Conservation (phyloP, 108 stramenopile genomes). For the Stephanodiscus minutulus region DNA sequence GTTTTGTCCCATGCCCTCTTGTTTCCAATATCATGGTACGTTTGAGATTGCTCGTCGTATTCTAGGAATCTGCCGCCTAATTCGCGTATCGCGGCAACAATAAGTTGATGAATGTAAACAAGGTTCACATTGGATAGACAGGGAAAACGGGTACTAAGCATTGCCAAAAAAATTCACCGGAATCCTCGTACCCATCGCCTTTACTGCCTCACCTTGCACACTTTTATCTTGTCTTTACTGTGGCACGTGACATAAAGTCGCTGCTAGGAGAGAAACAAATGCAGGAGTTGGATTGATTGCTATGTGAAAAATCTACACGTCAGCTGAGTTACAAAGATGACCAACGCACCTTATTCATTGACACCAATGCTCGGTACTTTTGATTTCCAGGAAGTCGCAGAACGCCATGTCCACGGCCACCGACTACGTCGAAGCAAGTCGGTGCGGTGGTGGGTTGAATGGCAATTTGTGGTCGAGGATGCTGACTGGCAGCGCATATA, state of each 20-base stretch:
- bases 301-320: background rate
- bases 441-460: background rate
- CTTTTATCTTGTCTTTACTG: background rate
- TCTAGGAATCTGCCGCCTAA: slow-evolving; percentile 62
- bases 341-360: too few species aligned
- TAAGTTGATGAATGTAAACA: too few species aligned
- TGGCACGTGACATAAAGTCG: background rate
- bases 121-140: too few species aligned
- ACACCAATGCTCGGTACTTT: slow-evolving; percentile 16
- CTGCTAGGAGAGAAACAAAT: background rate
- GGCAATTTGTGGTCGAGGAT: too few species aligned
- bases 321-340: background rate
- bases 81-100: slow-evolving; percentile 19
- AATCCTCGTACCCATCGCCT: too few species aligned
- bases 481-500: too few species aligned
- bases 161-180: too few species aligned
- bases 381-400: slow-evolving; percentile 25
- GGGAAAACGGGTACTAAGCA: too few species aligned
- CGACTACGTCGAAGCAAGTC: slow-evolving; percentile 11
- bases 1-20: slow-evolving; percentile 78
- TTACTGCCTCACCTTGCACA: background rate
- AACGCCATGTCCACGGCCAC: slow-evolving; percentile 31
- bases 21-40: slow-evolving; percentile 72
- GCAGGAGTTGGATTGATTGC: background rate
- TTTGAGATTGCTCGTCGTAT: slow-evolving; percentile 42